A percentile compares a stretch with the other conserved stretches of the same genome.
These are phyloP conservation scores for Fusarium sp. DNA, from an alignment of 2,329 filamentous ascomycete species.

Conservation along the genomic window DNA sequence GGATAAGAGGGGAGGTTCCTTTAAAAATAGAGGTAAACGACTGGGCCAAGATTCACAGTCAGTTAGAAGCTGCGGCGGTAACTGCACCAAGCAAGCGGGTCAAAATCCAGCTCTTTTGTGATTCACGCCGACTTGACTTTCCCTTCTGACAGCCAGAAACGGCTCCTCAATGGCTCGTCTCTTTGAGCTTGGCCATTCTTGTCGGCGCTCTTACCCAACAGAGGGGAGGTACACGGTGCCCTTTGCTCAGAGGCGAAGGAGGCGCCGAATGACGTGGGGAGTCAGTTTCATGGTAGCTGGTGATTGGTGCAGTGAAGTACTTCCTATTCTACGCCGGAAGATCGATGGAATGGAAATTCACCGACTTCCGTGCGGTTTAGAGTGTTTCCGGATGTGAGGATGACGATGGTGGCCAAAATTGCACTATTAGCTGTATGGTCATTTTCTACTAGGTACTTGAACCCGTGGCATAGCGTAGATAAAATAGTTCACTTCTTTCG, in stretches of 20 bases:
- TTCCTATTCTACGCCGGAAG: slow-evolving; percentile 15
- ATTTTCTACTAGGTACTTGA: neutral
- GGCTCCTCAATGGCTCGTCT: slow-evolving; percentile 22
- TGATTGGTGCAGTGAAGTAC: slow-evolving; percentile 26
- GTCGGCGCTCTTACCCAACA: slow-evolving; percentile 23
- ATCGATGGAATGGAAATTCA: slow-evolving; percentile 18
- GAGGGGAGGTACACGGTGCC: slow-evolving; percentile 25
- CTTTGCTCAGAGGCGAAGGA: slow-evolving; percentile 16
- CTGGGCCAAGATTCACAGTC: slow-evolving; percentile 15
- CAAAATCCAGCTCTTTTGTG: slow-evolving; percentile 16
- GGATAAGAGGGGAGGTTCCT: slow-evolving; percentile 31
- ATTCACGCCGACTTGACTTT: slow-evolving; percentile 20
- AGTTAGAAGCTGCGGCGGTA: neutral
- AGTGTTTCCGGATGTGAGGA: neutral
- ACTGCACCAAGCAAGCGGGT: slow-evolving; percentile 18
- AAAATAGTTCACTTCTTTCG: neutral
- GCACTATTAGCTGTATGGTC: neutral
- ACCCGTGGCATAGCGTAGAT: neutral
- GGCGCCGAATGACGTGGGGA: slow-evolving; percentile 38
- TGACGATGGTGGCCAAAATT: neutral
- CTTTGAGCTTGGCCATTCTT: slow-evolving; percentile 11
- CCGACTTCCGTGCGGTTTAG: slow-evolving; percentile 31
- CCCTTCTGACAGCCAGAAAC: slow-evolving; percentile 5
- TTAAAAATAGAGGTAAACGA: slow-evolving; percentile 31
- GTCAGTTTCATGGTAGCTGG: slow-evolving; percentile 12